phyloP scores from a whole-genome alignment of 1,284 basidiomycete genomes.

The Acaromyces ingoldii region DNA sequence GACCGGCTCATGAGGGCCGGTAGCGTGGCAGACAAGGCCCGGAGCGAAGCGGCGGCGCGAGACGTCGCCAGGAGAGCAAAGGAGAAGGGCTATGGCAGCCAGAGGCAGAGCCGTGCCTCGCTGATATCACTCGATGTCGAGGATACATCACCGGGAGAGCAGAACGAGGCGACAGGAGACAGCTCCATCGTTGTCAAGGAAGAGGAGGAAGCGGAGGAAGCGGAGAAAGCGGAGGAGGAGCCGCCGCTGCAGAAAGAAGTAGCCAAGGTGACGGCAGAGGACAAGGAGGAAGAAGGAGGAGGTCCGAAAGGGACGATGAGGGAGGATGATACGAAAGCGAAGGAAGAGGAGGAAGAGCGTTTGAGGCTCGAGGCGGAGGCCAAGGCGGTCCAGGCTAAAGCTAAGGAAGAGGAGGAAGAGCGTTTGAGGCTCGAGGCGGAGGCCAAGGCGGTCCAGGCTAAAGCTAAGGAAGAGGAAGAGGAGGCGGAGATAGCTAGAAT shows the following conservation, averaged over 20 bases:
- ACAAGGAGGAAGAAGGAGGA: background rate
- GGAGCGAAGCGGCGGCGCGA: constrained; percentile 29
- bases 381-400: too few relatives aligned
- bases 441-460: background rate
- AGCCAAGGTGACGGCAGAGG: background rate
- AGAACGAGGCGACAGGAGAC: too few relatives aligned
- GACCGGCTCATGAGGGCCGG: constrained; percentile 19
- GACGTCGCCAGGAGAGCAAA: constrained; percentile 24
- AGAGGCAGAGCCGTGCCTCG: too few relatives aligned
- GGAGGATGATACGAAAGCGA: background rate
- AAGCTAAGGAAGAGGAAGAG: background rate
- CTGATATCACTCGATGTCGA: too few relatives aligned
- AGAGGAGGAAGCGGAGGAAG: too few relatives aligned
- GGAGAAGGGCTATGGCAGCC: constrained; percentile 19
- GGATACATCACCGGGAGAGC: too few relatives aligned
- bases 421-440: too few relatives aligned
- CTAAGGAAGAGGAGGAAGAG: background rate
- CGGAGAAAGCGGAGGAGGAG: too few relatives aligned
- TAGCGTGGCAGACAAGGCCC: constrained; percentile 27
- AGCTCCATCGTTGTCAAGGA: too few relatives aligned
- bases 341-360: constrained; percentile 1
- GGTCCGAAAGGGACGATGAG: background rate
- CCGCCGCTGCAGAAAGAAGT: background rate
- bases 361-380: too few relatives aligned
- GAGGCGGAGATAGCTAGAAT: background rate